A percentile compares a stretch with the other conserved stretches of the same genome.
These are phyloP conservation scores for Larix kaempferi DNA, from an alignment of 75 land plant species.

Conservation along the genomic window DNA sequence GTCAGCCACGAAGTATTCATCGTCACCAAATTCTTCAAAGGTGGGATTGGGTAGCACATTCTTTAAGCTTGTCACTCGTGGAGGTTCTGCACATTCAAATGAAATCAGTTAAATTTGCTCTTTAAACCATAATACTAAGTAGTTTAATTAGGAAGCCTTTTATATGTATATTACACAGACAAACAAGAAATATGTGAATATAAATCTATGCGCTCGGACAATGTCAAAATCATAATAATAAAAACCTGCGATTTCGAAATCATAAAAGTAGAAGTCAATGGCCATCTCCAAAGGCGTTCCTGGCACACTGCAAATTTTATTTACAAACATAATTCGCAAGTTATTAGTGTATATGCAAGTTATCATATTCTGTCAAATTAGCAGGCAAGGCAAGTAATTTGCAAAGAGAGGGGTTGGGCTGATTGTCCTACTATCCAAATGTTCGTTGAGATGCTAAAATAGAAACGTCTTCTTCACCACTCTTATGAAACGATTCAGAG, in stretches of 20 bases:
- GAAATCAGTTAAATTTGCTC: background rate
- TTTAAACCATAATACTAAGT: no score
- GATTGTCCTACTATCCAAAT: background rate
- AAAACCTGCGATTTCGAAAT: constrained; percentile 57
- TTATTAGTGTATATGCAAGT: no score
- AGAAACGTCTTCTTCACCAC: constrained; percentile 10
- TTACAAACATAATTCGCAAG: no score
- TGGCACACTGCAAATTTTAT: constrained; percentile 30
- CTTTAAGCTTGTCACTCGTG: constrained; percentile 58
- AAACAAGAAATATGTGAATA: no score
- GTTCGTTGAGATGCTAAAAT: constrained; percentile 5
- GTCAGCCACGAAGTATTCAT: constrained; percentile 55
- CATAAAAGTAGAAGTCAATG: constrained; percentile 43
- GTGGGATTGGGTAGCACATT: constrained; percentile 47
- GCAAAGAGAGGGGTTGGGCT: no score
- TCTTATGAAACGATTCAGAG: background rate
- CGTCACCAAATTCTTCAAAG: constrained; percentile 41
- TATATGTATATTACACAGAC: no score
- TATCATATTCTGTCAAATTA: no score
- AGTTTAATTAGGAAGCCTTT: no score
- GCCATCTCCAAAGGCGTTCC: constrained; percentile 57
- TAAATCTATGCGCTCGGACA: no score
- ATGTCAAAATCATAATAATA: background rate
- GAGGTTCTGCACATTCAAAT: constrained; percentile 40
- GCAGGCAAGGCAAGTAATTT: no score